Evolutionary conservation across 2,329 filamentous ascomycete species (phyloP).

Genomic region (Neobulgaria alba): DNA sequence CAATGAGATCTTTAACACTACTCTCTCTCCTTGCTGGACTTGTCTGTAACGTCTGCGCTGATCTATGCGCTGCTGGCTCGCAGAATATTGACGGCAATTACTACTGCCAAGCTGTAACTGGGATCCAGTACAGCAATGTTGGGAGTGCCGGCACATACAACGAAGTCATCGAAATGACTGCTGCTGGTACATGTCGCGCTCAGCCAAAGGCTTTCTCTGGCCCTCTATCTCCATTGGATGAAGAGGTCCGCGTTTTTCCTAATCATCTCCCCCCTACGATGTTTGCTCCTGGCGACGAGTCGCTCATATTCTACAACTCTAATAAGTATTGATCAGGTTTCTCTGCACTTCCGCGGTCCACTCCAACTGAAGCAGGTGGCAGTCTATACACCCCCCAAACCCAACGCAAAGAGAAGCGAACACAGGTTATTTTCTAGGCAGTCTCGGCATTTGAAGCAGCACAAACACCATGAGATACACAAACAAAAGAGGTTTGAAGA

Average conservation of each 20-base stretch:
- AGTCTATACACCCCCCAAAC: conserved; percentile 49
- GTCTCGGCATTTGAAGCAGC: conserved; percentile 15
- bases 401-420: conserved; percentile 2
- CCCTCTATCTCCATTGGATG: conserved; percentile 56
- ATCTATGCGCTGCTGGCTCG: conserved; percentile 23
- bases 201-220: conserved; percentile 47
- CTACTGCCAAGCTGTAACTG: conserved; percentile 56
- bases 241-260: conserved; percentile 56
- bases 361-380: conserved; percentile 59
- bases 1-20: too few relatives aligned
- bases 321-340: conserved; percentile 42
- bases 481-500: conserved; percentile 29
- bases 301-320: too few relatives aligned
- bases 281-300: too few relatives aligned
- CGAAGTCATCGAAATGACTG: conserved; percentile 52
- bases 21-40: too few relatives aligned
- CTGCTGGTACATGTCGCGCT: conserved; percentile 45
- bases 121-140: conserved; percentile 60
- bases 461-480: conserved; percentile 42
- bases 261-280: too few relatives aligned
- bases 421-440: too few relatives aligned
- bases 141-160: conserved; percentile 54
- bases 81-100: conserved; percentile 44
- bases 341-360: conserved; percentile 65
- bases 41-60: not conserved